Evolutionary conservation across 2,329 filamentous ascomycete genomes (phyloP), one percentile per base, ranked within the genome.

Genomic region (Pseudogymnoascus verrucosus): DNA sequence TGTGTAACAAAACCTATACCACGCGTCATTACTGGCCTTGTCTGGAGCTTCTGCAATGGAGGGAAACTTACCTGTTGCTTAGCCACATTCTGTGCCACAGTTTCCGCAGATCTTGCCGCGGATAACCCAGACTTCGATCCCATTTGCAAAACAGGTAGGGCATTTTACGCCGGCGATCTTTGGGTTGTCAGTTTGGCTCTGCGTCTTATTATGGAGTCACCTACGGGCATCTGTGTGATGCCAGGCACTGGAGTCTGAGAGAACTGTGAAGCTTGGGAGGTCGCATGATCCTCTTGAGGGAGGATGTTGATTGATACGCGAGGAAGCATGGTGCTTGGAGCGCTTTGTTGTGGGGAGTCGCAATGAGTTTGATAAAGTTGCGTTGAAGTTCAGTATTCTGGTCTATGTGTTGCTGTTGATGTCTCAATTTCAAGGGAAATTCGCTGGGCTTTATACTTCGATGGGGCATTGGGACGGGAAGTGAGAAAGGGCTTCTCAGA

Each of bases 101-200:
- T 79, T 78, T 34, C 78, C 77, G 69, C 82, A 84, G 61, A 74
- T 74, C 64, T 79, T 77, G 62, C 82, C 82, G 34, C 80, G 81
- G 65, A 83, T 81, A 23, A 84, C 82, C 82, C 82, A 84, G 47
- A 81, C 79, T 68, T 83, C 82, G 65, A 79, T 75, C 65, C 82
- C 82, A 54, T 76, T 74, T 44, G 74, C 70, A 61, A 77, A 76
- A 68, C 82, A 84, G 4, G 77, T 82, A 59, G 81, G 80, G 70
- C 82, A 84, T 68, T 77, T 75, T 26, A 82, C 80, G 8, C 82
- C 82, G 4, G 81, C 78, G 65, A 82, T 77, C 72, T 76, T 54
- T 54, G 14, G 7, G 14, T 16, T 54, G 47, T 54, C 11, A 54
- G 47, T 54, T 31, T 54, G 4, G n/a, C 6, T 31, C 14, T 19